Evolutionary conservation across 2,329 filamentous ascomycete genomes (phyloP).

Genomic region (Ascochyta koolunga): DNA sequence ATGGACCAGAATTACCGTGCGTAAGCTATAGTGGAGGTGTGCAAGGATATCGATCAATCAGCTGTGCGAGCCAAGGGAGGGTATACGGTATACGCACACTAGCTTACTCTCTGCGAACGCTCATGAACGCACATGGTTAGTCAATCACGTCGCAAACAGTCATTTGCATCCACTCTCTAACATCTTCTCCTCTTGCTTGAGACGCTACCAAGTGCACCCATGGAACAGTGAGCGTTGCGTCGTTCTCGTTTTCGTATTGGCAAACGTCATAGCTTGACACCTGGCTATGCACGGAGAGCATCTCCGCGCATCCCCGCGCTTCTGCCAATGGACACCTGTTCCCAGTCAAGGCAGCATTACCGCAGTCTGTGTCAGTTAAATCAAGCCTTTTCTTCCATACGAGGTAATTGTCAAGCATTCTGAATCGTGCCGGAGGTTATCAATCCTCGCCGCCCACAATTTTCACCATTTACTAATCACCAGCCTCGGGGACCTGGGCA

Average conservation of each 20-base stretch:
- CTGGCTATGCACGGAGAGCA: background rate
- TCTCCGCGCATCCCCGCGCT: background rate
- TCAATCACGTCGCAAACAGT: background rate
- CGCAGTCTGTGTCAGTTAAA: background rate
- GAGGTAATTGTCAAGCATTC: background rate
- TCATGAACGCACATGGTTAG: background rate
- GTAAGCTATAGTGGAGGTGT: too few relatives aligned
- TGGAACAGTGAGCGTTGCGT: background rate
- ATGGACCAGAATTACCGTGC: too few relatives aligned
- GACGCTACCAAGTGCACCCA: background rate
- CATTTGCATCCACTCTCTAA: background rate
- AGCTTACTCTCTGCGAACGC: too few relatives aligned
- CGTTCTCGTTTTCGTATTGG: background rate
- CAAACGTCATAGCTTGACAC: background rate
- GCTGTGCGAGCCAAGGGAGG: too few relatives aligned
- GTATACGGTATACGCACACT: background rate
- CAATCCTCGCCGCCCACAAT: too few relatives aligned
- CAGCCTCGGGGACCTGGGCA: background rate
- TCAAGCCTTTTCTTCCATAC: background rate
- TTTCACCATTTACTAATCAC: background rate
- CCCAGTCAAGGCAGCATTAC: background rate
- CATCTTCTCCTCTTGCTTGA: background rate
- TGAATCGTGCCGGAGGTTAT: background rate
- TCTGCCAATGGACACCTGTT: background rate
- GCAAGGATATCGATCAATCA: too few relatives aligned